phyloP scores from a whole-genome alignment of 139 green algal species.

The Chlorella sp. region DNA sequence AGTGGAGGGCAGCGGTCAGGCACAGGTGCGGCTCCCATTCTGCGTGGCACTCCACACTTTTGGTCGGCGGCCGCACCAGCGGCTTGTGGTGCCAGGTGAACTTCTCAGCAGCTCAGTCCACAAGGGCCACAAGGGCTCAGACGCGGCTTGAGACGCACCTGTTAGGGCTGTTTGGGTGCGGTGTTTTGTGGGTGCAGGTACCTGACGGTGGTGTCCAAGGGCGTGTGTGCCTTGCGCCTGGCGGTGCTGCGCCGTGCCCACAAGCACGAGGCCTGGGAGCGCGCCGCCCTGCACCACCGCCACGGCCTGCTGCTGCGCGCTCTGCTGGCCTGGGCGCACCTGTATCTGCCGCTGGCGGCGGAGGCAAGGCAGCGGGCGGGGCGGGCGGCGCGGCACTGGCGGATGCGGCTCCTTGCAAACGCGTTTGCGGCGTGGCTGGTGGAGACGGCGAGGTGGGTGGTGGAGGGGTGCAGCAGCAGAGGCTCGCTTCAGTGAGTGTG shows the following conservation, averaged over 20 bases:
- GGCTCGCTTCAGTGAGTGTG: no score
- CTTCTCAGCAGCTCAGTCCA: not conserved
- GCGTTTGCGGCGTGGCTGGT: constrained; percentile 9
- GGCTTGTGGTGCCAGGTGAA: not conserved
- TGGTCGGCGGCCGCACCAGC: no score
- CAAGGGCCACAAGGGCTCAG: not conserved
- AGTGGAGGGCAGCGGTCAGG: constrained; percentile 7
- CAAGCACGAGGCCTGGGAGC: constrained; percentile 16
- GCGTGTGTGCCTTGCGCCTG: constrained; percentile 5
- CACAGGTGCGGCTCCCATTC: constrained; percentile 12
- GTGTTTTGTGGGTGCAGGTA: constrained; percentile 17
- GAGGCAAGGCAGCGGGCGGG: constrained; percentile 4
- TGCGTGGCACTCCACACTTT: no score
- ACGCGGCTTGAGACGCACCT: not conserved
- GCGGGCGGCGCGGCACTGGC: not conserved
- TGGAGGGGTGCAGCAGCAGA: not conserved
- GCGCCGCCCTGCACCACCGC: constrained; percentile 2
- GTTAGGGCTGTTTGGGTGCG: not conserved
- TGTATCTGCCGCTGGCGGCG: constrained; percentile 7
- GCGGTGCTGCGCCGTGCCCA: not conserved
- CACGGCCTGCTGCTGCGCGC: constrained; percentile 8
- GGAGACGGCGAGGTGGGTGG: constrained; percentile 2
- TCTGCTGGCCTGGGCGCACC: constrained; percentile 5
- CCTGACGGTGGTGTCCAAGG: constrained; percentile 13
- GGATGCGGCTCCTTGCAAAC: not conserved